Evolutionary conservation across 1,284 basidiomycete species (phyloP), one percentile per base, ranked within the genome.

Genomic region (Trichosporon sp.): DNA sequence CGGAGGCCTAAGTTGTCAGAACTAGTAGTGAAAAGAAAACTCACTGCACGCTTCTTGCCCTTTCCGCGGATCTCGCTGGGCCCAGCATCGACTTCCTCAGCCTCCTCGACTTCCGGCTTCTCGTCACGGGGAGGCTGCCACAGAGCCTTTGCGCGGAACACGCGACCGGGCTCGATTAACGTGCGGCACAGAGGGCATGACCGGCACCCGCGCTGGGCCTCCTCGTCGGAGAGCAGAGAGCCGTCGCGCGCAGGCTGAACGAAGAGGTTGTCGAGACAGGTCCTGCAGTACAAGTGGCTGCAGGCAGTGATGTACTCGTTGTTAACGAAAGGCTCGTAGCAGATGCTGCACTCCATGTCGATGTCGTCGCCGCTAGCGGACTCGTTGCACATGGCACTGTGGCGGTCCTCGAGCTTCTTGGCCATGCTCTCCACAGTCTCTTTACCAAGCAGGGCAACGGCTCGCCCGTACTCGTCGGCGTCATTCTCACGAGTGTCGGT

Each of bases 151-250:
- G 77, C 77, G 1, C 76, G 70, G 74, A 81, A 83, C 15, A 81
- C 62, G 47, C 70, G 75, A 2, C 72, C 69, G 18, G 70, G 74
- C 35, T 73, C 69, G 34, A 84, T 74, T 21, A 73, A 65, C 1
- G 65, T 64, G 51, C 83, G 77, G 64, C 83, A 84, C 65, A 81
- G 65, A 1, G 83, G 83, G 67, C 83, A 84, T 2, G 75, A 68
- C 51, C 80, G 73, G 35, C 71, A 72, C 0, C 77, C 77, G 9
- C 68, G 64, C 9, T 71, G 64, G 2, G 75, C 67, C 32, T 79
- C 72, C 1, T 75, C 76, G n/a, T 82, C 78, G 3, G 67, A 70
- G 29, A 78, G 65, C 6, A 74, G 72, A 2, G 66, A 65, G 2
- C 69, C 73, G 35, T 77, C 74, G 12, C 71, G 71, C 1, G 74